Conservation (phyloP, 345 rosid genomes). For the Eutrema yunnanense region DNA sequence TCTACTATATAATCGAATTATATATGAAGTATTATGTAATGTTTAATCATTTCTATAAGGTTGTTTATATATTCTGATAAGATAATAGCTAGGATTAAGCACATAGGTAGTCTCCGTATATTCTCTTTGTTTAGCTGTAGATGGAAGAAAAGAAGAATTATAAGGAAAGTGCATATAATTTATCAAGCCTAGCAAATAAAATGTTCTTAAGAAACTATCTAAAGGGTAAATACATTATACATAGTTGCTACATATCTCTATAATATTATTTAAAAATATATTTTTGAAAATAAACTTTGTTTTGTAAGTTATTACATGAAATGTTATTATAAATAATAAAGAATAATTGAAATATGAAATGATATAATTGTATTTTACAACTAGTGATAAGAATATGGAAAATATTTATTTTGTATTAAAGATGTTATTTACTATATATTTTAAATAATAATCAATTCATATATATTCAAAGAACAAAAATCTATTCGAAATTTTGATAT, state of each 20-base stretch:
- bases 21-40: background rate
- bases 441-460: too few relatives aligned
- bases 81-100: background rate
- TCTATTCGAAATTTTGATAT: too few relatives aligned
- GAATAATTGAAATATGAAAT: too few relatives aligned
- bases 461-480: too few relatives aligned
- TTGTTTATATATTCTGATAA: background rate
- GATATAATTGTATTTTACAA: too few relatives aligned
- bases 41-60: background rate
- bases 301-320: too few relatives aligned
- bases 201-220: background rate
- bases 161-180: background rate
- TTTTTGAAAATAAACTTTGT: too few relatives aligned
- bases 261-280: too few relatives aligned
- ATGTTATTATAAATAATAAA: too few relatives aligned
- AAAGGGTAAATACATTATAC: background rate
- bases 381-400: too few relatives aligned
- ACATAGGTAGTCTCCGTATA: background rate
- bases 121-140: background rate
- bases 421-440: too few relatives aligned
- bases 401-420: too few relatives aligned
- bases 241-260: background rate
- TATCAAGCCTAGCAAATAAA: background rate
- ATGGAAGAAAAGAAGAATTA: background rate
- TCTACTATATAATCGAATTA: background rate